Evolutionary conservation across 2,329 filamentous ascomycete species (phyloP).

Genomic region (Cordyceps cateniannulata): DNA sequence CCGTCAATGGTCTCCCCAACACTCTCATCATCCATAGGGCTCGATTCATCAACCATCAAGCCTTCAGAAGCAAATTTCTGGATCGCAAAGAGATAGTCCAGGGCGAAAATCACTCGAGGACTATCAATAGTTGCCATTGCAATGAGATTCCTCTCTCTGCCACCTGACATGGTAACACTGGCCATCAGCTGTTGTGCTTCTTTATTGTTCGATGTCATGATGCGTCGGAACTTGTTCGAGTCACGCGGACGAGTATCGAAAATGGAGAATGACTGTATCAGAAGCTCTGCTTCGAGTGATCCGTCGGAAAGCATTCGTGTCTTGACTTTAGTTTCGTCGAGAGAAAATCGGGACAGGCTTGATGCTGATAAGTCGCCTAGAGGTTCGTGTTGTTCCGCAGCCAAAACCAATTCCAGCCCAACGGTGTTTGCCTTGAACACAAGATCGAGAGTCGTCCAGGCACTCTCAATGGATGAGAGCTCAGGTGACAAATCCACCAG

Average conservation of each 20-base stretch:
- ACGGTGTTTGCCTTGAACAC: conserved; percentile 85
- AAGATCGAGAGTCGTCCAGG: conserved; percentile 90
- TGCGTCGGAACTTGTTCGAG: conserved; percentile 92
- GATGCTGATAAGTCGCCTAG: conserved; percentile 71
- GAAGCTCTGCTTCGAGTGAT: conserved; percentile 84
- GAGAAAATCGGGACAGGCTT: conserved; percentile 86
- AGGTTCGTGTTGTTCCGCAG: conserved; percentile 60
- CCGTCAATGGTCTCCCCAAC: conserved; percentile 51
- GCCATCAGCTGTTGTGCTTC: conserved; percentile 98
- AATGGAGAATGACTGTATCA: conserved; percentile 92
- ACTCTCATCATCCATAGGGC: conserved; percentile 44
- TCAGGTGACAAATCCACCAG: conserved; percentile 60
- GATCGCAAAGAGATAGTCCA: conserved; percentile 91
- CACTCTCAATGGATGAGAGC: conserved; percentile 58
- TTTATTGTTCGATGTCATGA: conserved; percentile 95
- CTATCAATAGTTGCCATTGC: conserved; percentile 93
- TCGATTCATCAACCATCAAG: conserved; percentile 53
- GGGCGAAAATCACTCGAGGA: conserved; percentile 85
- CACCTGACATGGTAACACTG: conserved; percentile 85
- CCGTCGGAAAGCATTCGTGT: conserved; percentile 88
- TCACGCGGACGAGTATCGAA: conserved; percentile 83
- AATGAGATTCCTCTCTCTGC: conserved; percentile 73
- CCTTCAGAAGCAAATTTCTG: conserved; percentile 75
- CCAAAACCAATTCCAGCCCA: conserved; percentile 79
- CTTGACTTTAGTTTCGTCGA: conserved; percentile 89